phyloP scores from a whole-genome alignment of 78 protist species.

The Dictyostelium firmibasis region DNA sequence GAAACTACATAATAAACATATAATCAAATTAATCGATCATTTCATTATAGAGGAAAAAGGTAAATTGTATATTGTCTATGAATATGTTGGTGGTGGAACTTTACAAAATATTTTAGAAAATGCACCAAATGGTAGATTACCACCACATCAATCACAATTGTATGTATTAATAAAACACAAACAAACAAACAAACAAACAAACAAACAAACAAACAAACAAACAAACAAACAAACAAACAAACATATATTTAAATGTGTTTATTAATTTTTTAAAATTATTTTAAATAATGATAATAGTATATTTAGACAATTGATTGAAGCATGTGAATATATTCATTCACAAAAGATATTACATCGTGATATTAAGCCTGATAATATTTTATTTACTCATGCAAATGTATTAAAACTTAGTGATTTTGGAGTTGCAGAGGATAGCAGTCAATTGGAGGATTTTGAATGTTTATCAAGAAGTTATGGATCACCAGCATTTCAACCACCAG shows the following conservation, averaged over 20 bases:
- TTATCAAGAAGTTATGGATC: slow-evolving; percentile 82
- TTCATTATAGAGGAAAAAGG: slow-evolving; percentile 71
- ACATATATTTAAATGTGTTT: too few species aligned
- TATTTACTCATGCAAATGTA: slow-evolving; percentile 50
- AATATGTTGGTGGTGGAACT: slow-evolving; percentile 81
- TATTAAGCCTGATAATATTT: slow-evolving; percentile 85
- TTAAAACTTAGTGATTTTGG: slow-evolving; percentile 86
- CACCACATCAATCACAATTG: slow-evolving; percentile 48
- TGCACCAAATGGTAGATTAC: slow-evolving; percentile 36
- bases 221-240: too few species aligned
- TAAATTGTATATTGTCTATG: slow-evolving; percentile 81
- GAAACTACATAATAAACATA: slow-evolving; percentile 58
- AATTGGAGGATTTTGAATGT: slow-evolving; percentile 62
- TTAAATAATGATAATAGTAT: neutral
- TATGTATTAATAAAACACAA: neutral
- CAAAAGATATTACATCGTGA: slow-evolving; percentile 84
- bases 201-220: too few species aligned
- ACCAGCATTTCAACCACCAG: slow-evolving; percentile 90
- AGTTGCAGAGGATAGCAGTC: slow-evolving; percentile 62
- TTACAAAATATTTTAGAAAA: slow-evolving; percentile 69
- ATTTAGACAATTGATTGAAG: slow-evolving; percentile 72
- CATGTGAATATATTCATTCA: slow-evolving; percentile 83
- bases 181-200: too few species aligned
- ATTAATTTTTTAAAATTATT: neutral
- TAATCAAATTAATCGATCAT: slow-evolving; percentile 75